These are phyloP conservation scores for Osmanthus fragrans DNA, from an alignment of 257 asterid species.

Conservation along the genomic window DNA sequence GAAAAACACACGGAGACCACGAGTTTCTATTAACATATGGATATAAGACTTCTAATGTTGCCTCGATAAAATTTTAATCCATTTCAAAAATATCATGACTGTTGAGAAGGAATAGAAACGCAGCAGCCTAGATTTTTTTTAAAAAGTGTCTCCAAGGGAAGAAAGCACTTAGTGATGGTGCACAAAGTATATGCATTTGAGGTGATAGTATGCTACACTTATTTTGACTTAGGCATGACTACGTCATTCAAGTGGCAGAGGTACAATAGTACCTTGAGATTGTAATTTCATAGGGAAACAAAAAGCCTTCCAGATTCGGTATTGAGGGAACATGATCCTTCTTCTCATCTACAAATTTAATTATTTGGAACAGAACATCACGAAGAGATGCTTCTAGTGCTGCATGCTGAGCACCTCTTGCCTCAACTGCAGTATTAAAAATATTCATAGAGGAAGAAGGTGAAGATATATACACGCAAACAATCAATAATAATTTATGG, in stretches of 20 bases:
- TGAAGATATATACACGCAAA: constrained; percentile 1
- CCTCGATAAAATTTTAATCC: background rate
- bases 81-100: background rate
- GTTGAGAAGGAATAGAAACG: background rate
- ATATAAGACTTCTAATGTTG: constrained; percentile 10
- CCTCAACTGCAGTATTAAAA: constrained; percentile 54
- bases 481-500: background rate
- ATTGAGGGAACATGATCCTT: constrained; percentile 90
- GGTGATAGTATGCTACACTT: constrained; percentile 2
- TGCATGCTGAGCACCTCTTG: constrained; percentile 69
- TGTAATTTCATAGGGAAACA: constrained; percentile 88
- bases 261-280: constrained; percentile 66
- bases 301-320: constrained; percentile 79
- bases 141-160: constrained; percentile 17
- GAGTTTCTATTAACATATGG: background rate
- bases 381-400: constrained; percentile 76
- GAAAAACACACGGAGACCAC: background rate
- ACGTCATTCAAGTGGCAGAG: background rate
- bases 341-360: constrained; percentile 86
- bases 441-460: constrained; percentile 14
- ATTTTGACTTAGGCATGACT: constrained; percentile 1
- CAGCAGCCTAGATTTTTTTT: no score
- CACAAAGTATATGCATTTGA: constrained; percentile 4
- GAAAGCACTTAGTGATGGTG: background rate
- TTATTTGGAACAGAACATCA: constrained; percentile 87